phyloP scores from a whole-genome alignment of 2,329 filamentous ascomycete species.

The Calonectria pseudoreteaudii region DNA sequence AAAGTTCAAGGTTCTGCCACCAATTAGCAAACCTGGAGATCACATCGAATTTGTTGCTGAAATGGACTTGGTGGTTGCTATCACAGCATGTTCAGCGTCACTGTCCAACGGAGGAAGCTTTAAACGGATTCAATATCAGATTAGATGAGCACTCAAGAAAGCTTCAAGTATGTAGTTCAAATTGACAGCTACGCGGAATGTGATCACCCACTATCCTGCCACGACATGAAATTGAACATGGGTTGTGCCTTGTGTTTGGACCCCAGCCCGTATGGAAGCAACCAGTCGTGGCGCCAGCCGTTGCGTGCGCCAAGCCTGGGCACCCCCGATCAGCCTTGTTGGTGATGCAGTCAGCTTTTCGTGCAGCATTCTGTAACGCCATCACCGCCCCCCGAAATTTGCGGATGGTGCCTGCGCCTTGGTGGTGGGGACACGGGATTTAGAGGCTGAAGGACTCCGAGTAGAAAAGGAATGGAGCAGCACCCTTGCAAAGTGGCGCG shows the following conservation, averaged over 20 bases:
- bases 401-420: not conserved
- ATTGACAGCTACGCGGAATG: not conserved
- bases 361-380: not conserved
- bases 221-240: not conserved
- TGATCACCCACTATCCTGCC: not conserved
- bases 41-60: constrained; percentile 3
- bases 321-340: not conserved
- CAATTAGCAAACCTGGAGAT: not conserved
- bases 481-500: no score
- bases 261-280: not conserved
- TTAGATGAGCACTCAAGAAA: not conserved
- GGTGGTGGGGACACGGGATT: not conserved
- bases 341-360: not conserved
- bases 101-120: constrained; percentile 3
- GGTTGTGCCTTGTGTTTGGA: not conserved
- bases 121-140: constrained; percentile 11
- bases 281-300: not conserved
- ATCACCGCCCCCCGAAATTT: not conserved
- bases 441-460: not conserved
- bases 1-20: constrained; percentile 1
- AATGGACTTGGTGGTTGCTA: constrained; percentile 7
- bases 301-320: not conserved
- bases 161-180: not conserved
- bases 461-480: not conserved
- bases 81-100: constrained; percentile 6